A percentile compares a stretch with the other conserved stretches of the same genome.
Conservation (phyloP, 2,329 filamentous ascomycete species). For the Fusarium sarcochroum region DNA sequence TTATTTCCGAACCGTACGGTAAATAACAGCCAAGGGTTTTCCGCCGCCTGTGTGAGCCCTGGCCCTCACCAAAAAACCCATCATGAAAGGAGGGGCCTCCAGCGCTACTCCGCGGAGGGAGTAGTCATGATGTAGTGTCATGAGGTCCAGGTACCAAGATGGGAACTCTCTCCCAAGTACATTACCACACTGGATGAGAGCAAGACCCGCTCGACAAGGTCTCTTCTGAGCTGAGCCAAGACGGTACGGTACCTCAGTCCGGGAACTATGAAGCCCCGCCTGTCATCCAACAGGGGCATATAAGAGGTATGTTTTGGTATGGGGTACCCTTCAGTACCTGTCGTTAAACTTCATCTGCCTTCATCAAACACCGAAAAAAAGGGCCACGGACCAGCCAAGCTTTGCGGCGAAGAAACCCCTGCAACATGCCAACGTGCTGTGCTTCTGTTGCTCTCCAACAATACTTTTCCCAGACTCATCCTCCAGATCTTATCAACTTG, state of each 20-base stretch:
- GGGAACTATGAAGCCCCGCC: constrained; percentile 22
- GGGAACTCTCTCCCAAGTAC: constrained; percentile 26
- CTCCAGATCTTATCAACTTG: constrained; percentile 9
- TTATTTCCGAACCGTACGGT: constrained; percentile 25
- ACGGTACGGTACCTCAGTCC: constrained; percentile 33
- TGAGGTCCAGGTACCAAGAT: constrained; percentile 39
- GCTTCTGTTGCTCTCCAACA: constrained; percentile 14
- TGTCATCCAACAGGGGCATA: constrained; percentile 34
- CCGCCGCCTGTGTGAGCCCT: constrained; percentile 29
- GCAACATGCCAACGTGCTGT: constrained; percentile 24
- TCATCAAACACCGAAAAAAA: constrained; percentile 20
- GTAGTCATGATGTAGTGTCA: constrained; percentile 38
- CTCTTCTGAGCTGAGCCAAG: constrained; percentile 31
- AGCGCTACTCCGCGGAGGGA: constrained; percentile 27
- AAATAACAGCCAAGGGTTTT: constrained; percentile 17
- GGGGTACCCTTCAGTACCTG: constrained; percentile 34
- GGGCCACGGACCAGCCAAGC: constrained; percentile 26
- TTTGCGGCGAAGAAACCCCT: constrained; percentile 34
- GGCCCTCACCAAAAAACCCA: constrained; percentile 23
- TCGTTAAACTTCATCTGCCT: constrained; percentile 13
- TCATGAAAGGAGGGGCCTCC: constrained; percentile 40
- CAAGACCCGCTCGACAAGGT: constrained; percentile 24
- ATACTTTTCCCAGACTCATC: neutral
- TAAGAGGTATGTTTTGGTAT: constrained; percentile 34
- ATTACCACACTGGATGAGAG: constrained; percentile 9